Evolutionary conservation across 192 early-diverging fungal genomes (phyloP).

Genomic region (Rhizoclosmatium globosum): DNA sequence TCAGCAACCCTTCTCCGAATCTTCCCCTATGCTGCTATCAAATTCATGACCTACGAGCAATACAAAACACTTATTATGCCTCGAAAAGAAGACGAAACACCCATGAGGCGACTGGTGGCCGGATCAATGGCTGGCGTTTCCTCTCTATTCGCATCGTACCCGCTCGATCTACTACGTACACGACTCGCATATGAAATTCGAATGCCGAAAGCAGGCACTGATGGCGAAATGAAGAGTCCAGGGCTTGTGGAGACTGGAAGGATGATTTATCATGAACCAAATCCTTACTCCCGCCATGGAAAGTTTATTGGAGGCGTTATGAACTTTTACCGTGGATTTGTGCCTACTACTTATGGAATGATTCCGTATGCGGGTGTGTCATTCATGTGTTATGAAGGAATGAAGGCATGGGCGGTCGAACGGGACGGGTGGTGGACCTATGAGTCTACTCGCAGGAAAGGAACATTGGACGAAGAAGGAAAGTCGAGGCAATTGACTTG

Average conservation of each 20-base stretch:
- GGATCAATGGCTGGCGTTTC: conserved; percentile 85
- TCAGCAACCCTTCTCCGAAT: conserved; percentile 92
- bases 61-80: conserved; percentile 76
- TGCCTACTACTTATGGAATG: conserved; percentile 90
- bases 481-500: conserved; percentile 52
- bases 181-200: conserved; percentile 90
- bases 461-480: background rate
- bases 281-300: conserved; percentile 35
- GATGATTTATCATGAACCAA: conserved; percentile 82
- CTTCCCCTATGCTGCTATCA: conserved; percentile 97
- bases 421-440: conserved; percentile 26
- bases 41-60: conserved; percentile 98
- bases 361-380: conserved; percentile 96
- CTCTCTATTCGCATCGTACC: conserved; percentile 90
- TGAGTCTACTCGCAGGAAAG: background rate
- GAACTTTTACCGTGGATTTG: conserved; percentile 97
- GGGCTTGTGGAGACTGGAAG: conserved; percentile 40
- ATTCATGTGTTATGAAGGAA: conserved; percentile 87
- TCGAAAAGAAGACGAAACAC: conserved; percentile 67
- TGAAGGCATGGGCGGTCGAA: conserved; percentile 63
- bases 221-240: background rate
- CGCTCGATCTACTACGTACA: conserved; percentile 92
- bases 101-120: conserved; percentile 78
- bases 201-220: conserved; percentile 9
- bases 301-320: conserved; percentile 44